Conservation (phyloP, 2,329 filamentous ascomycete genomes). For the Sporothrix brasiliensis region DNA sequence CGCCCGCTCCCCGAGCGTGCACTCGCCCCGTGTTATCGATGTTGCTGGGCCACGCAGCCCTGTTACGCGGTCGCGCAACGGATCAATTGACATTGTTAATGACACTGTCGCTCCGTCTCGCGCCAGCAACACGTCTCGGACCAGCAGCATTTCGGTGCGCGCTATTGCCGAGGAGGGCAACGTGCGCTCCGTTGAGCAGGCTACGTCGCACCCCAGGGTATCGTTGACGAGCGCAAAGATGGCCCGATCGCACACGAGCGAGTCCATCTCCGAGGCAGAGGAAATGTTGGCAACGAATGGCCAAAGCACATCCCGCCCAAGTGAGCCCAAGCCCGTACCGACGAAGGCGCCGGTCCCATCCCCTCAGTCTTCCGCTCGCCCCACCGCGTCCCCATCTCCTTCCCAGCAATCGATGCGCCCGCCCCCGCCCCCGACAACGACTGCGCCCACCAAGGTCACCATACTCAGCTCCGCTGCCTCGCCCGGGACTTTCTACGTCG, state of each 20-base stretch:
- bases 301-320: background rate
- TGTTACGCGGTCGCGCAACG: conserved; percentile 51
- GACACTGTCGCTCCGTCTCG: conserved; percentile 47
- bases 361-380: background rate
- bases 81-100: conserved; percentile 49
- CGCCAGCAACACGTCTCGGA: conserved; percentile 47
- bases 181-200: conserved; percentile 34
- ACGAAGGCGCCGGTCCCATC: background rate
- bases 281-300: conserved; percentile 39
- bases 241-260: conserved; percentile 33
- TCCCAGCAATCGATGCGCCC: conserved; percentile 18
- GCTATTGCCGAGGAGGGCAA: conserved; percentile 48
- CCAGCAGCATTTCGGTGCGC: conserved; percentile 48
- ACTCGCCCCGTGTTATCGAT: conserved; percentile 62
- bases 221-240: conserved; percentile 26
- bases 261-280: conserved; percentile 52
- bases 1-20: conserved; percentile 54
- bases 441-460: conserved; percentile 42
- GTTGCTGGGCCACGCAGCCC: conserved; percentile 58
- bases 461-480: conserved; percentile 42
- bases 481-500: conserved; percentile 43
- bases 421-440: conserved; percentile 35
- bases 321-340: background rate
- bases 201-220: conserved; percentile 15
- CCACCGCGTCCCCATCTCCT: conserved; percentile 17